Conservation (phyloP, 23 red algal genomes). For the Gracilaria vermiculophylla region DNA sequence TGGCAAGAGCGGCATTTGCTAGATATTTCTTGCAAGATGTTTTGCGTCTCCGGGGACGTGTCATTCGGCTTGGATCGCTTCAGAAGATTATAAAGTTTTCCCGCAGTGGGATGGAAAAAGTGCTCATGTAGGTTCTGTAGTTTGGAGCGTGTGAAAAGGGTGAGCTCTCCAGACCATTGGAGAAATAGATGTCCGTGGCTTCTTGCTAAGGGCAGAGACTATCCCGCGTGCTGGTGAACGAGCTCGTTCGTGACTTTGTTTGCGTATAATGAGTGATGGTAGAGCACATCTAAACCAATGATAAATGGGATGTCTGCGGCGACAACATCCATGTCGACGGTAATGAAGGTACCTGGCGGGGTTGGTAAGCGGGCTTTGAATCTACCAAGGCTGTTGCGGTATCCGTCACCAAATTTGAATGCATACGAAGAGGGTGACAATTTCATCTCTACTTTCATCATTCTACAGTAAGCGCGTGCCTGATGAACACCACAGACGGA, state of each 20-base stretch:
- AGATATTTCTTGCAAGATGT: slow-evolving; percentile 16
- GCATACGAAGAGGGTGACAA: background rate
- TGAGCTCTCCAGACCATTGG: background rate
- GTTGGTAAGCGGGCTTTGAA: slow-evolving; percentile 5
- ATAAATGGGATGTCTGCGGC: background rate
- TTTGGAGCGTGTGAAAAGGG: background rate
- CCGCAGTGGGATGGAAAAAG: slow-evolving; percentile 6
- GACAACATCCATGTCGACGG: background rate
- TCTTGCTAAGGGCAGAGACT: background rate
- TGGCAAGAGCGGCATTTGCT: background rate
- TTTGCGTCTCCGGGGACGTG: background rate
- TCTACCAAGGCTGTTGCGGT: background rate
- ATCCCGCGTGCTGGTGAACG: background rate
- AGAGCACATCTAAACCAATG: background rate
- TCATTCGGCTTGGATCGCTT: background rate
- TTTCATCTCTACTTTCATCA: background rate
- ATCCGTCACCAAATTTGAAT: slow-evolving; percentile 17
- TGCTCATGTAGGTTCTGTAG: background rate
- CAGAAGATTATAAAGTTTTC: slow-evolving; percentile 1
- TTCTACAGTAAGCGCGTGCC: background rate
- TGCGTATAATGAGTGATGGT: background rate
- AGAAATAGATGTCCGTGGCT: slow-evolving; percentile 1
- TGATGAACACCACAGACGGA: background rate
- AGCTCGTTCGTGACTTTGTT: slow-evolving; percentile 29
- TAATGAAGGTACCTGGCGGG: background rate